Evolutionary conservation across 441 rosid genomes (phyloP).

Genomic region (Corymbia citriodora): DNA sequence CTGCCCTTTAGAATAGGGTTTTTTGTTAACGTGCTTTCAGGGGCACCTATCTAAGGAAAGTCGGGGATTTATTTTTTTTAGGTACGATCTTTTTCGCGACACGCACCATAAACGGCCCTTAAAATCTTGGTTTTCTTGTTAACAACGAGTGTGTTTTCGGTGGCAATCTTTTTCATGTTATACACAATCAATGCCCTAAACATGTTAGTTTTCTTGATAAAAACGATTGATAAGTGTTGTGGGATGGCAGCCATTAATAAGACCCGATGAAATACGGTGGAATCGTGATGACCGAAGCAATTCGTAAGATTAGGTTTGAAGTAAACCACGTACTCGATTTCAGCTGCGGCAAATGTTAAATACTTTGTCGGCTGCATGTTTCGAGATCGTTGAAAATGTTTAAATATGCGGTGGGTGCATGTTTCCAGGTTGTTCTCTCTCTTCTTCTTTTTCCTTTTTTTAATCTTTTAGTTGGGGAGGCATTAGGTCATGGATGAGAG

Average conservation of each 20-base stretch:
- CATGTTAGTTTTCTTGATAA: background rate
- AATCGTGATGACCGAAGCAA: background rate
- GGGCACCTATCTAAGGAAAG: background rate
- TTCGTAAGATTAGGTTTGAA: too few relatives aligned
- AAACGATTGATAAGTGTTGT: background rate
- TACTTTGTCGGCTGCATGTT: background rate
- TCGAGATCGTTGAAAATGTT: background rate
- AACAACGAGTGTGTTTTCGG: background rate
- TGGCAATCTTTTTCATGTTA: background rate
- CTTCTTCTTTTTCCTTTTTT: background rate
- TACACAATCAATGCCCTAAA: background rate
- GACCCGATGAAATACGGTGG: accelerated
- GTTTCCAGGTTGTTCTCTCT: background rate
- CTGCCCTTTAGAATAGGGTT: background rate
- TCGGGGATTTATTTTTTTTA: too few relatives aligned
- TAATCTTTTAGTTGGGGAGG: background rate
- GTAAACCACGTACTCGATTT: background rate
- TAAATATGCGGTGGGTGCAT: background rate
- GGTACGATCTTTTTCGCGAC: background rate
- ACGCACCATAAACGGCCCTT: background rate
- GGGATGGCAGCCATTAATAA: background rate
- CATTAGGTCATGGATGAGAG: background rate
- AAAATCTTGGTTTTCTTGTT: background rate
- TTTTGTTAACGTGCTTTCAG: background rate
- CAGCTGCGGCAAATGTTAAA: accelerated